These are phyloP conservation scores for Calendula officinalis DNA, from an alignment of 129 eudicot species.

Conservation along the genomic window DNA sequence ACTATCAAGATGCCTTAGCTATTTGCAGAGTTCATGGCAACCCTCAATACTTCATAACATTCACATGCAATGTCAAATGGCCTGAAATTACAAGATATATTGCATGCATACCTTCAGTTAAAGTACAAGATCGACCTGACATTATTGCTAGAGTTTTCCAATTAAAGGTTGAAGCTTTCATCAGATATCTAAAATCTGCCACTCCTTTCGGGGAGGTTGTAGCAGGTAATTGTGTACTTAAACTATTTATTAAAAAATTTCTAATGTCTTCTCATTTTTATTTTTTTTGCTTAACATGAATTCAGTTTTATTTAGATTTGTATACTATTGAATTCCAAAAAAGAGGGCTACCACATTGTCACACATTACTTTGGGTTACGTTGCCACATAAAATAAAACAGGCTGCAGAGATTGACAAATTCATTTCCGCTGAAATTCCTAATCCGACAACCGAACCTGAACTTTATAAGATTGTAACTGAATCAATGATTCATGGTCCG, in stretches of 20 bases:
- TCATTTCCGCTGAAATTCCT: neutral
- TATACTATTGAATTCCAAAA: slow-evolving; percentile 4
- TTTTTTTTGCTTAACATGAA: neutral
- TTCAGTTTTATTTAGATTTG: neutral
- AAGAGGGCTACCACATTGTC: neutral
- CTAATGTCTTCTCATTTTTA: neutral
- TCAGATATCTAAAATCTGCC: neutral
- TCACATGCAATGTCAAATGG: neutral
- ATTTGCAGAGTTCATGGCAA: neutral
- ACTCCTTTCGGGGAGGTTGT: no score
- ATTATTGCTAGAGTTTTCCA: neutral
- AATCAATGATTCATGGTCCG: neutral
- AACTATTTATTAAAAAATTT: neutral
- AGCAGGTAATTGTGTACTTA: no score
- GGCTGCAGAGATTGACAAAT: neutral
- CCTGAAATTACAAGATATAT: neutral
- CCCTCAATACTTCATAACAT: neutral
- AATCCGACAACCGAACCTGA: neutral
- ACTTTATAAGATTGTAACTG: neutral
- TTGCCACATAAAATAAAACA: neutral
- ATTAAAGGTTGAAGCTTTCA: neutral
- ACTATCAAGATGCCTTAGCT: neutral
- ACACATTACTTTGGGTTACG: neutral
- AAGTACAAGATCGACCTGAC: neutral
- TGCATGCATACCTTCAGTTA: neutral